Conservation (phyloP, 192 early-diverging fungal genomes). For the Linderina pennispora region DNA sequence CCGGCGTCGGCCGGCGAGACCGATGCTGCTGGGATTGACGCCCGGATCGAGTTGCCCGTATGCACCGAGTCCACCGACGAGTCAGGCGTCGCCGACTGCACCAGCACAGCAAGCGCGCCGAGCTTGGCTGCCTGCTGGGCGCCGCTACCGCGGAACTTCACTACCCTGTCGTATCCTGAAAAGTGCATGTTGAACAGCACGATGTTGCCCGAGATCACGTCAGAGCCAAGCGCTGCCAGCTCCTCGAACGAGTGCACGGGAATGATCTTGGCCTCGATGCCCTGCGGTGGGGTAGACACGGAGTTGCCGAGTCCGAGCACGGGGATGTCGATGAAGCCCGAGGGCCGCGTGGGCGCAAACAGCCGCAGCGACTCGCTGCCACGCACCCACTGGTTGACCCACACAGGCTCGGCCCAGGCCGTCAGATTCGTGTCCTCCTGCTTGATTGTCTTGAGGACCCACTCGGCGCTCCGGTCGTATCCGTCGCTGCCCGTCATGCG, state of each 20-base stretch:
- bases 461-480: constrained; percentile 49
- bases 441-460: constrained; percentile 48
- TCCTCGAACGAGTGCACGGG: constrained; percentile 49
- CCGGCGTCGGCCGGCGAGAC: constrained; percentile 52
- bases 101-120: constrained; percentile 50
- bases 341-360: constrained; percentile 40
- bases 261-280: constrained; percentile 48
- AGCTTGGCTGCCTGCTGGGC: constrained; percentile 34
- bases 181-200: constrained; percentile 50
- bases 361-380: constrained; percentile 51
- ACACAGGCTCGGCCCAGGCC: constrained; percentile 52
- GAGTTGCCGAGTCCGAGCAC: constrained; percentile 53
- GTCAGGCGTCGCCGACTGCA: constrained; percentile 46
- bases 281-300: constrained; percentile 33
- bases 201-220: constrained; percentile 37
- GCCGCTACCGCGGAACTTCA: constrained; percentile 20
- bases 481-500: constrained; percentile 49
- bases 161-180: constrained; percentile 12
- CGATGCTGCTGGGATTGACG: constrained; percentile 51
- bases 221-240: constrained; percentile 35
- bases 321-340: constrained; percentile 36
- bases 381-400: constrained; percentile 48
- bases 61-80: constrained; percentile 48
- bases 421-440: constrained; percentile 29
- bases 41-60: constrained; percentile 45